A percentile compares a stretch with the other conserved stretches of the same genome.
phyloP scores from a whole-genome alignment of 1,284 basidiomycete genomes.

The Ganoderma sp. region DNA sequence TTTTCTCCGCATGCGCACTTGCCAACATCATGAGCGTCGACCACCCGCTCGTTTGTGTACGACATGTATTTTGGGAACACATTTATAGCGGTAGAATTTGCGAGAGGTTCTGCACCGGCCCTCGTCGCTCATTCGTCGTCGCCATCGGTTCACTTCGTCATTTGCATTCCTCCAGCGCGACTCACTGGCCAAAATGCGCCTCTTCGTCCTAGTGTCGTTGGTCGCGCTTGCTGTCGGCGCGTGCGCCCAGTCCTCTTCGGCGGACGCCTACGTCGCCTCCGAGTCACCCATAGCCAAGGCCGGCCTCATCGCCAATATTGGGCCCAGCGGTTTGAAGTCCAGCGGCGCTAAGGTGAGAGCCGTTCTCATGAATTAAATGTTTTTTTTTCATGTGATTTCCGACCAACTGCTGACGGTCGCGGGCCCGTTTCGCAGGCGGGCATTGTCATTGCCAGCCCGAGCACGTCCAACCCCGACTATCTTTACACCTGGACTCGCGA shows the following conservation, averaged over 20 bases:
- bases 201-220: slow-evolving; percentile 25
- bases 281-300: slow-evolving; percentile 64
- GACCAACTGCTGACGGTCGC: slow-evolving; percentile 4
- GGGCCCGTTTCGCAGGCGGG: slow-evolving; percentile 35
- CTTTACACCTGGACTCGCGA: slow-evolving; percentile 50
- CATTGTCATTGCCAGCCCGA: slow-evolving; percentile 46
- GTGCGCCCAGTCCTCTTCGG: slow-evolving; percentile 36
- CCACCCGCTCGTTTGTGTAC: not conserved
- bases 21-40: not conserved
- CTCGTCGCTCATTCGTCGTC: not conserved
- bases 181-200: slow-evolving; percentile 21
- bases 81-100: not conserved
- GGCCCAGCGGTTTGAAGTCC: slow-evolving; percentile 58
- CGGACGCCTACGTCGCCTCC: slow-evolving; percentile 50
- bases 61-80: not conserved
- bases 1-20: not conserved
- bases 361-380: not conserved
- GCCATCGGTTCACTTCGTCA: not conserved
- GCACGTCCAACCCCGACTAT: slow-evolving; percentile 46
- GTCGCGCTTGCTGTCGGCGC: slow-evolving; percentile 29
- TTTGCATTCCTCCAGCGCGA: not conserved
- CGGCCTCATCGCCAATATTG: slow-evolving; percentile 69
- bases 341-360: slow-evolving; percentile 52
- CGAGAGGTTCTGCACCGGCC: not conserved
- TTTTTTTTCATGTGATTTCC: not conserved